Evolutionary conservation across 116 monocot species (phyloP).

Genomic region (Dioscorea cayenensis): DNA sequence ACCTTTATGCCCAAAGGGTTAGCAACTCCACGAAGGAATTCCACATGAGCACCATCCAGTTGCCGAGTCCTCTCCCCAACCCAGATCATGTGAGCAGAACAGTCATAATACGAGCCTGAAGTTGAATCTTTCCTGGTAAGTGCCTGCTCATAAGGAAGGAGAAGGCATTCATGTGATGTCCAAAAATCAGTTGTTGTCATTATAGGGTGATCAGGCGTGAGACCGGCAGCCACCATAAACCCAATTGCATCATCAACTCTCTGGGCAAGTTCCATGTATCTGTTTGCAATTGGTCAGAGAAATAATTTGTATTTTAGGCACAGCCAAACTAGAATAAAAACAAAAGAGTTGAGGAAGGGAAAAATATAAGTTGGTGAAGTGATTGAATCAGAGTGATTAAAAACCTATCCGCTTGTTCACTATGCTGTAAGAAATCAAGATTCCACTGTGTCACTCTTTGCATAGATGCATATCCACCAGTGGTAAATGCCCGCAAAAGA

Average conservation of each 20-base stretch:
- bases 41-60: slow-evolving; percentile 63
- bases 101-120: slow-evolving; percentile 51
- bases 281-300: slow-evolving; percentile 5
- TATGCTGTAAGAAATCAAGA: slow-evolving; percentile 59
- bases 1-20: slow-evolving; percentile 72
- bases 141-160: slow-evolving; percentile 59
- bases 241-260: slow-evolving; percentile 61
- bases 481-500: slow-evolving; percentile 73
- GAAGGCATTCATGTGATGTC: slow-evolving; percentile 73
- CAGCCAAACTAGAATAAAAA: background rate
- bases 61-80: slow-evolving; percentile 67
- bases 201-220: slow-evolving; percentile 47
- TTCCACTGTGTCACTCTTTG: slow-evolving; percentile 72
- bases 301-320: background rate
- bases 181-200: slow-evolving; percentile 62
- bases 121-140: slow-evolving; percentile 62
- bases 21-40: slow-evolving; percentile 62
- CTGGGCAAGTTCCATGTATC: slow-evolving; percentile 61
- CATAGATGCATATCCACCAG: slow-evolving; percentile 65
- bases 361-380: background rate
- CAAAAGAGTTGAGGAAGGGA: too few relatives aligned
- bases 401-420: slow-evolving; percentile 70
- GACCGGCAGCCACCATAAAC: slow-evolving; percentile 53
- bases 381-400: background rate
- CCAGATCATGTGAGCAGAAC: slow-evolving; percentile 75